Conservation (phyloP, 2,329 filamentous ascomycete species). For the Shiraia bambusicola region DNA sequence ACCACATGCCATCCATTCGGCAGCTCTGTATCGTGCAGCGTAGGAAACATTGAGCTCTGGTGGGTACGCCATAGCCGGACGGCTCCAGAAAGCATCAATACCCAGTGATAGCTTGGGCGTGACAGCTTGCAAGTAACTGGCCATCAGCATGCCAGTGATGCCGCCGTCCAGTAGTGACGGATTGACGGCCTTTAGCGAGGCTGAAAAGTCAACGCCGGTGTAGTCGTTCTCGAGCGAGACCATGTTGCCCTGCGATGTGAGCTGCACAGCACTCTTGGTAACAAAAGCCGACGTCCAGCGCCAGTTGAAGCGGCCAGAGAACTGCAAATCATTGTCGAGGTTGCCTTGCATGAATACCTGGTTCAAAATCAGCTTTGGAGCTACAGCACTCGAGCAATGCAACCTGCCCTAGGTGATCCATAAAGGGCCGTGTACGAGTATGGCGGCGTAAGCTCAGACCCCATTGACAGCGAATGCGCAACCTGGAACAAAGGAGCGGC, state of each 20-base stretch:
- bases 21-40: conserved; percentile 84
- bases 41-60: conserved; percentile 93
- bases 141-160: conserved; percentile 91
- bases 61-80: conserved; percentile 75
- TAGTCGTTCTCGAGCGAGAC: conserved; percentile 95
- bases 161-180: conserved; percentile 92
- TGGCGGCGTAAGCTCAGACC: conserved; percentile 82
- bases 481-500: conserved; percentile 93
- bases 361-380: conserved; percentile 21
- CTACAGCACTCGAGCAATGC: conserved; percentile 4
- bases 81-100: conserved; percentile 92
- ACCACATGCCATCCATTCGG: conserved; percentile 89
- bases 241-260: conserved; percentile 84
- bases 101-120: conserved; percentile 85
- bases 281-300: conserved; percentile 79
- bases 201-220: conserved; percentile 87
- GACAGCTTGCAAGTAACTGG: conserved; percentile 90
- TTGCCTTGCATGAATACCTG: conserved; percentile 96
- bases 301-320: conserved; percentile 90
- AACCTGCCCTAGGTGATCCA: conserved; percentile 82
- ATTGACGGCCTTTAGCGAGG: conserved; percentile 90
- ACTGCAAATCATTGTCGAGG: conserved; percentile 85
- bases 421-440: conserved; percentile 95
- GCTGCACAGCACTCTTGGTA: conserved; percentile 84
- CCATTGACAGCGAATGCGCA: conserved; percentile 94